Evolutionary conservation across 164 flowering plant species (phyloP), one percentile per base, ranked within the genome.

Genomic region (Vitis rotundifolia): DNA sequence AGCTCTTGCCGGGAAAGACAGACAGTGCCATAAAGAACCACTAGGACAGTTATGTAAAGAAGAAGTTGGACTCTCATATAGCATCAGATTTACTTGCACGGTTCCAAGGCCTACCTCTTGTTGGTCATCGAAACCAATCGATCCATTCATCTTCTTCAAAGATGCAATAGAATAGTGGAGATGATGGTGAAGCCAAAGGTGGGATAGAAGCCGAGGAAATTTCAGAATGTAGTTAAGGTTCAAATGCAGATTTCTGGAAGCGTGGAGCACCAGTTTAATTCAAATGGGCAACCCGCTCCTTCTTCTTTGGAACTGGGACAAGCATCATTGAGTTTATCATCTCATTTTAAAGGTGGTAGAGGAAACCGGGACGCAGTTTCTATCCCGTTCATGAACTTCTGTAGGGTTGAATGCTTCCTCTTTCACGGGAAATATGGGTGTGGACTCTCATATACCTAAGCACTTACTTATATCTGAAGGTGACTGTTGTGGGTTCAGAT

Each of bases 11-110:
- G 22, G 1, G 22, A 19, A 96, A 98, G 92, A 81, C 98, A 64
- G 99, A 96, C 87, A 96, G 93, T 89, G 84, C 98, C 14, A 96
- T 96, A 70, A 96, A 96, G 81, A 93, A 96, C 76, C 99, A 96
- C 63, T 96, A 98, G 99, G 87, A 95, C 81, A 90, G 96, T 79
- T 95, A 98, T 51, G 97, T 95, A 15, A 93, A 90, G 74, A 95
- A 93, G 90, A 95, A 91, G 80, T 49, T 93, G 77, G 97, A 88
- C 59, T 83, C 91, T 15, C 93, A 90, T 78, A 61, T 85, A 77
- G 87, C 91, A 15, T 90, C 99, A 37, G 99, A 96, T 56, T 78
- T 89, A 60, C 85, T 93, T 62, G 78, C 86, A 47, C 93, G 91
- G 79, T 83, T 76, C 51, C 83, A 74, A 68, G 84, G 75, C 59